Base-by-base conservation (phyloP, 345 rosid genomes). In the Brassica napus region DNA sequence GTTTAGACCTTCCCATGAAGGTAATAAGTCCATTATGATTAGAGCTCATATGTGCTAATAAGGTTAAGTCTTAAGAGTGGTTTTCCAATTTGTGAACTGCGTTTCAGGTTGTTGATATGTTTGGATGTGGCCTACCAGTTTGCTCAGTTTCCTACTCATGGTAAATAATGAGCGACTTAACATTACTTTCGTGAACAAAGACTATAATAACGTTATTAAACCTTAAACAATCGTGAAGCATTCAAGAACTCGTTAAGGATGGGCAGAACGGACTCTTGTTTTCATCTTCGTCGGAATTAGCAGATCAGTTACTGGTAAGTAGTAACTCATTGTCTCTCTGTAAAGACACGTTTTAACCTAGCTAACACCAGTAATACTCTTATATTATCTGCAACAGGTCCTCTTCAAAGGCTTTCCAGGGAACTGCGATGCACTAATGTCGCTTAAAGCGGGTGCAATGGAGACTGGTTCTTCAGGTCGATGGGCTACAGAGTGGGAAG, bases 1-100 rank as follows among this genome's bases (percentile, higher is more conserved):
- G 97, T 49, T 73, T 95, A 83, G 99, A 93, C 86, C 98, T 95
- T 49, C 99, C 97, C 67, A 93, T 95, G 99, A 95, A 95, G 90
- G 99, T 87, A 39, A 37, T 35, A 35, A 15, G 61, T 32, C 57
- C 57, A 44, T 69, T 12, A 11, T 26, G 2, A 8, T 54, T 54
- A 69, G 34, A 12, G 12, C 64, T 62, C 44, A 63, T 80, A 52
- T 63, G 11, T 69, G 52, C 24, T 69, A 57, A 64, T 15, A 23
- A 75, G 75, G 26, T 37, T 47, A 8, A 8, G 54, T 8, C 14
- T 23, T 34, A 9, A 68, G 23, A 37, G 57, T 24, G 37, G 3
- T 6, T 4, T 47, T 47, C 12, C 75, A 31, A 18, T 49, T 21
- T 61, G 14, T 23, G 37, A 60, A 49, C 70, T 71, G 8, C 28